Conservation (phyloP, 148 eudicot species). For the Fallopia convolvulus region DNA sequence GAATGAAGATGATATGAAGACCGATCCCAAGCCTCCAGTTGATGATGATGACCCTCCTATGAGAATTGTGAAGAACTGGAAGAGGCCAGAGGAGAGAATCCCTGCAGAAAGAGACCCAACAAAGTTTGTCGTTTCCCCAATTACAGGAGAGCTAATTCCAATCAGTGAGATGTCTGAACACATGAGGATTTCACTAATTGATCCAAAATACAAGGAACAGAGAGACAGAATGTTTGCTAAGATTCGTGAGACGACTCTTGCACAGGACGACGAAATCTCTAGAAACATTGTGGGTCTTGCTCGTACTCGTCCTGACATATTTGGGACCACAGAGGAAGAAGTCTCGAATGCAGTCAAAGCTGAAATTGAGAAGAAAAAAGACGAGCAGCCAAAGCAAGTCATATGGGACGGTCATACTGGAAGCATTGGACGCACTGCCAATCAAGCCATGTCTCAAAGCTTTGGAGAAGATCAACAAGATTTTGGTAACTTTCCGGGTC, state of each 20-base stretch:
- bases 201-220: constrained; percentile 85
- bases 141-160: constrained; percentile 62
- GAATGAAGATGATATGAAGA: constrained; percentile 35
- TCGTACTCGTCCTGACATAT: constrained; percentile 75
- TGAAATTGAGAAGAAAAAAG: constrained; percentile 74
- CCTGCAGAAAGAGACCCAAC: constrained; percentile 65
- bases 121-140: constrained; percentile 66
- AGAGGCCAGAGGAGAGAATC: constrained; percentile 74
- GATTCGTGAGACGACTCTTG: constrained; percentile 81
- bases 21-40: constrained; percentile 26
- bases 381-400: constrained; percentile 85
- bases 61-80: constrained; percentile 81
- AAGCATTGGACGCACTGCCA: constrained; percentile 80
- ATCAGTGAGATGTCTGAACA: constrained; percentile 81
- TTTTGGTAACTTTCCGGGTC: constrained; percentile 48
- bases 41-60: constrained; percentile 70
- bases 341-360: constrained; percentile 85
- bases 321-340: constrained; percentile 86
- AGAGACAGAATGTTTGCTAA: constrained; percentile 89
- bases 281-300: constrained; percentile 79
- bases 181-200: constrained; percentile 79
- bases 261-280: constrained; percentile 71
- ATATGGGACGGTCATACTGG: constrained; percentile 91
- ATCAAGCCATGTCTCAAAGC: constrained; percentile 70
- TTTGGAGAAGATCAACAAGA: constrained; percentile 52